phyloP scores from a whole-genome alignment of 768 basidiomycete genomes.

The Galerina sulciceps region DNA sequence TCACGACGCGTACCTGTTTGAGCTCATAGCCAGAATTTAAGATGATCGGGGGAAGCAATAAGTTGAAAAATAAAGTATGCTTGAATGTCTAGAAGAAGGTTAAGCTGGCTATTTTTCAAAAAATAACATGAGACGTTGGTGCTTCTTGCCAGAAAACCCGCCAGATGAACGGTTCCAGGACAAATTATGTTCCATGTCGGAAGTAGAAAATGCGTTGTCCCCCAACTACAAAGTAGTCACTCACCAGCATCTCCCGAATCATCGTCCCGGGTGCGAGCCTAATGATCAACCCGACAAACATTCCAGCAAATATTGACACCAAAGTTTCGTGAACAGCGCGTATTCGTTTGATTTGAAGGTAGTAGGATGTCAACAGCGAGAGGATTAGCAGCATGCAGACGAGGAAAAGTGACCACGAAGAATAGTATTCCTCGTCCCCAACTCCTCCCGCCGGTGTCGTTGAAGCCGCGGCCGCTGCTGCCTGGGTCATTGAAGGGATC shows the following conservation, averaged over 20 bases:
- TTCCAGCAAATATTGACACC: slow-evolving; percentile 93
- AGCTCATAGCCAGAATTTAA: slow-evolving; percentile 97
- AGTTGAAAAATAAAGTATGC: slow-evolving; percentile 97
- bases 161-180: not conserved
- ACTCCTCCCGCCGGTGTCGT: slow-evolving; percentile 43
- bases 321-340: slow-evolving; percentile 95
- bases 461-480: slow-evolving; percentile 30
- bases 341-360: slow-evolving; percentile 96
- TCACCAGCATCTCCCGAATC: slow-evolving; percentile 97
- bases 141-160: not conserved
- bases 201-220: not conserved
- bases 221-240: slow-evolving; percentile 29
- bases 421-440: slow-evolving; percentile 89
- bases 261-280: slow-evolving; percentile 90
- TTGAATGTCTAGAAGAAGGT: slow-evolving; percentile 76
- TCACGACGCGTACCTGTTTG: slow-evolving; percentile 71
- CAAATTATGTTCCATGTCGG: no score
- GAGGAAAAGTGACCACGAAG: slow-evolving; percentile 92
- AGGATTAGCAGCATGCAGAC: slow-evolving; percentile 91
- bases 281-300: slow-evolving; percentile 92
- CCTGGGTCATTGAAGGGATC: slow-evolving; percentile 36
- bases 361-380: slow-evolving; percentile 96
- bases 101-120: not conserved
- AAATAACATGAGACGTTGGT: no score
- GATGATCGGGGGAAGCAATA: slow-evolving; percentile 97